Percentiles rank a stretch among this genome's conserved stretches.
Evolutionary conservation across 345 rosid species (phyloP).

Genomic region (Nasturtium officinale): DNA sequence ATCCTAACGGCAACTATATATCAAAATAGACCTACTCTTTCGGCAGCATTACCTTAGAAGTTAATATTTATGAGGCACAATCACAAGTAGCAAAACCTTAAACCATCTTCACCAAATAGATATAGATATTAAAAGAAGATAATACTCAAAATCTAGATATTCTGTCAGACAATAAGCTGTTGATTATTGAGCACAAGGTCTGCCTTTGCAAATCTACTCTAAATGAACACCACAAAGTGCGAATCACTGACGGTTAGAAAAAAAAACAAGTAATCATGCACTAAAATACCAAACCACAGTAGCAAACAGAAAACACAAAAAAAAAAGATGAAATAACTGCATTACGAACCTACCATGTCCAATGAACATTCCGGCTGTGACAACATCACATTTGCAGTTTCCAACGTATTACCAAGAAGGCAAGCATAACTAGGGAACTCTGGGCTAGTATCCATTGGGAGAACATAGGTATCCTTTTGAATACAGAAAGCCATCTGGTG

Average conservation of each 20-base stretch:
- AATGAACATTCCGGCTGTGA: conserved; percentile 79
- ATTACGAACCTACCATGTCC: conserved; percentile 64
- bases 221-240: conserved; percentile 13
- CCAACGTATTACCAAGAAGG: conserved; percentile 86
- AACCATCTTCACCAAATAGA: not conserved
- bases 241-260: not conserved
- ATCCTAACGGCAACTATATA: not conserved
- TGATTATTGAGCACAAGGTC: not conserved
- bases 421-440: conserved; percentile 84
- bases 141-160: not conserved
- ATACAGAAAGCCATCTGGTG: conserved; percentile 75
- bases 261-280: conserved; percentile 1
- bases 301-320: conserved; percentile 2
- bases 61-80: not conserved
- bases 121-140: not conserved
- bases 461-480: conserved; percentile 59
- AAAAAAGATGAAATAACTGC: not conserved
- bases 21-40: not conserved
- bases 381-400: conserved; percentile 76
- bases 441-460: conserved; percentile 61
- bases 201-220: not conserved
- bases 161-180: not conserved
- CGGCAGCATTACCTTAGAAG: not conserved
- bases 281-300: conserved; percentile 9
- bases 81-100: not conserved